Base-by-base conservation (phyloP, 2,329 filamentous ascomycete genomes). In the Beauveria sp. region DNA sequence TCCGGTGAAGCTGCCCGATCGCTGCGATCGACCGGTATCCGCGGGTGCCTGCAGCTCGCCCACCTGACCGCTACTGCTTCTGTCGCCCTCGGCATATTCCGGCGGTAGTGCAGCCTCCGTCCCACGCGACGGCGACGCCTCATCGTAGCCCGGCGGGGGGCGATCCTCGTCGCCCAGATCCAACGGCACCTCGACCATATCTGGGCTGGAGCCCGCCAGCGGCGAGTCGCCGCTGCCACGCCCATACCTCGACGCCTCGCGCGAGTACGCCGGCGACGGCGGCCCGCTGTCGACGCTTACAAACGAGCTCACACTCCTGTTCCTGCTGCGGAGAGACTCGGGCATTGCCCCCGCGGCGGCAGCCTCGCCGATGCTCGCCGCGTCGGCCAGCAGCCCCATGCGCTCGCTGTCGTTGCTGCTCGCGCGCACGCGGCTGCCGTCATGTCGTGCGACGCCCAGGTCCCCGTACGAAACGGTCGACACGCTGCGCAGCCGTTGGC, bases 391-490 rank as follows among this genome's bases (percentile, higher is more conserved):
- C 9, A 93, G 75, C 1, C 89, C 89, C 48, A 87, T 77, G 34
- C 85, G 79, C 69, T 93, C 89, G 67, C 86, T 90, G 66, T 92
- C 89, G 20, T 79, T 80, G 64, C 88, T 92, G 68, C 86, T 88
- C 41, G 87, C 88, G 34, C 90, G 82, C 30, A 94, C 74, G 51
- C 90, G 79, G 1, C 88, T 90, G 55, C 90, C 90, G 67, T 94
- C 90, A 67, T 90, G 89, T 50, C 88, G 80, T 0, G 88, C 89
- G 16, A 92, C 83, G 40, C 90, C 90, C 5, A 94, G 73, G 47
- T 90, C 88, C 10, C 83, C 88, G 67, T 94, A 94, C 48, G 86
- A 85, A 20, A 94, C 90, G 61, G 85, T 87, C 50, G 88, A 90
- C 3, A 91, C 85, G 18, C 88, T 81, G 28, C 87, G 80, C 61